Conservation (phyloP, 176 grass and related monocot species). For the Triticum monococcum region DNA sequence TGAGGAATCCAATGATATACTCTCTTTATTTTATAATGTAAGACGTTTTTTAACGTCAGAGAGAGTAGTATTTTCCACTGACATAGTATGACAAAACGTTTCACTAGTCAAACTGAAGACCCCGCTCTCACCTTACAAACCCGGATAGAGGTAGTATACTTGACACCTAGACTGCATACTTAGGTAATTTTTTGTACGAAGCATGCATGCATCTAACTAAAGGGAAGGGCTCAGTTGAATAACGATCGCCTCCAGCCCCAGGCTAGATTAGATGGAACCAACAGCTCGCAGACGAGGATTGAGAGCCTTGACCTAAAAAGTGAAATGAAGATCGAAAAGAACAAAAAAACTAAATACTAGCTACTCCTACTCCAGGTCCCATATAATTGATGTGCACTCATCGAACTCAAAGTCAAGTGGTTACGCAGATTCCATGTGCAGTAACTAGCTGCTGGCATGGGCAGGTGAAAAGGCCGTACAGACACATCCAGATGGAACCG, state of each 20-base stretch:
- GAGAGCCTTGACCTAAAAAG: background rate
- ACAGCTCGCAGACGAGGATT: background rate
- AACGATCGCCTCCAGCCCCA: no score
- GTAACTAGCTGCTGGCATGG: background rate
- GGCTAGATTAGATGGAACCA: background rate
- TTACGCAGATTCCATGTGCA: constrained; percentile 24
- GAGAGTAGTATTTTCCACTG: no score
- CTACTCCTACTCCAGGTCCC: background rate
- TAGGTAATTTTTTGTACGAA: no score
- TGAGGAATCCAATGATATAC: no score
- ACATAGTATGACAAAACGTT: no score
- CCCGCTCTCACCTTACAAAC: no score
- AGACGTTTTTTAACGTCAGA: no score
- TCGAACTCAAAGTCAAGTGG: constrained; percentile 1
- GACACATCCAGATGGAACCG: constrained; percentile 1
- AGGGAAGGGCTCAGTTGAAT: no score
- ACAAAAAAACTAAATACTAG: background rate
- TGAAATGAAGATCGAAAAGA: background rate
- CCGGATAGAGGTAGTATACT: no score
- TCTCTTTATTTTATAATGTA: no score
- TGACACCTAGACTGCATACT: background rate
- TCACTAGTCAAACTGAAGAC: no score
- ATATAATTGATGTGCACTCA: background rate
- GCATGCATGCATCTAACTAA: background rate
- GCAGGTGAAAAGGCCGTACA: constrained; percentile 31